These are phyloP conservation scores for Mucor velutinosus DNA, from an alignment of 371 early-diverging fungal genomes.

Conservation along the genomic window DNA sequence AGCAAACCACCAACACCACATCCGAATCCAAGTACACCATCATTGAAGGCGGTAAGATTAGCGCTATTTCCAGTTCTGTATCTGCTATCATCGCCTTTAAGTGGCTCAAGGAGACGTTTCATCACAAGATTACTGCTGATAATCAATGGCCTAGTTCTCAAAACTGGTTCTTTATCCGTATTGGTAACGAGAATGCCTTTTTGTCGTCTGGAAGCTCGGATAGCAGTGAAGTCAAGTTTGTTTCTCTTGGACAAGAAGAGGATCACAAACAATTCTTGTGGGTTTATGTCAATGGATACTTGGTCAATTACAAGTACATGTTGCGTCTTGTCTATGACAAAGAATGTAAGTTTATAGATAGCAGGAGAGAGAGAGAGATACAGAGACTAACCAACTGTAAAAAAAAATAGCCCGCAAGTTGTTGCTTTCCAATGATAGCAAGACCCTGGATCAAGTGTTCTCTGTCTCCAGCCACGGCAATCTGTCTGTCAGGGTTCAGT, in stretches of 20 bases:
- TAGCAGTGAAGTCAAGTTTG: constrained; percentile 30
- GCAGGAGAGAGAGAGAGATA: not conserved
- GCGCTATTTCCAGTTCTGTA: constrained; percentile 23
- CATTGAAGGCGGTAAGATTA: constrained; percentile 40
- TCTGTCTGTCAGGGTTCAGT: constrained; percentile 22
- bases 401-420: constrained; percentile 31
- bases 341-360: constrained; percentile 14
- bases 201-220: constrained; percentile 35
- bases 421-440: constrained; percentile 26
- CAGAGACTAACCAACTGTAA: not conserved
- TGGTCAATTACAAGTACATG: constrained; percentile 59
- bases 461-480: constrained; percentile 30
- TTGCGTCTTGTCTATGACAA: constrained; percentile 33
- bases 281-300: constrained; percentile 51
- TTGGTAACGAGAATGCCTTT: constrained; percentile 37
- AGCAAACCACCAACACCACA: constrained; percentile 10
- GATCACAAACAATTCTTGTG: constrained; percentile 51
- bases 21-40: constrained; percentile 32
- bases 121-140: constrained; percentile 30
- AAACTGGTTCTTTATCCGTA: constrained; percentile 47
- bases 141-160: constrained; percentile 36
- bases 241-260: constrained; percentile 27
- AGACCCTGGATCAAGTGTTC: constrained; percentile 31
- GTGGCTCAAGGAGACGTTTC: constrained; percentile 38
- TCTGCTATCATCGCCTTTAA: constrained; percentile 33